Evolutionary conservation across 2,329 filamentous ascomycete genomes (phyloP).

Genomic region (Pseudogymnoascus sp.): DNA sequence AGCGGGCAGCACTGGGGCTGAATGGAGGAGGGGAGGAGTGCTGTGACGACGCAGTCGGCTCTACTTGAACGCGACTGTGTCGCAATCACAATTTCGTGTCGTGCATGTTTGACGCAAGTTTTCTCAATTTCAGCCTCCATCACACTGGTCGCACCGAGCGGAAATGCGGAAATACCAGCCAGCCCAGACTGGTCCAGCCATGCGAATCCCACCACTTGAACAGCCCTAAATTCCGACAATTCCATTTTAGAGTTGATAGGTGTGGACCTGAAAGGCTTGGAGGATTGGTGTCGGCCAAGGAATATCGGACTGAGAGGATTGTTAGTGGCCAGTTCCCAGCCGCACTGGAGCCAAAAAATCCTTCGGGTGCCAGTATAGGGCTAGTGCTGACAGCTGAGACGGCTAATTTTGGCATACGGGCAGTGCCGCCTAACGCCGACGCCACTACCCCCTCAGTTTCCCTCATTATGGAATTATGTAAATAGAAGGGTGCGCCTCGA

Average conservation of each 20-base stretch:
- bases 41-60: neutral
- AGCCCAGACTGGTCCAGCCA: neutral
- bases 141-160: neutral
- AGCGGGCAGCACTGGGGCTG: neutral
- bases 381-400: neutral
- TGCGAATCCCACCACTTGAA: neutral
- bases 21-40: neutral
- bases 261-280: neutral
- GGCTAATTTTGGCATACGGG: slow-evolving; percentile 1
- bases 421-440: neutral
- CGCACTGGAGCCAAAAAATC: neutral
- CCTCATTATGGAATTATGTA: neutral
- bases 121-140: neutral
- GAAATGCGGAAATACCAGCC: neutral
- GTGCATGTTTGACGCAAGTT: neutral
- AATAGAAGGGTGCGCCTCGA: neutral
- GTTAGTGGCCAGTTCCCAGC: neutral
- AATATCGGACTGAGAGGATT: neutral
- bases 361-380: neutral
- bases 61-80: neutral
- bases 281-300: neutral
- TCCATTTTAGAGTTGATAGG: neutral
- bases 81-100: neutral
- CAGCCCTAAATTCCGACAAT: neutral
- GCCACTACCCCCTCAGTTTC: neutral